Evolutionary conservation across 768 basidiomycete species (phyloP).

Genomic region (Russula abietina): DNA sequence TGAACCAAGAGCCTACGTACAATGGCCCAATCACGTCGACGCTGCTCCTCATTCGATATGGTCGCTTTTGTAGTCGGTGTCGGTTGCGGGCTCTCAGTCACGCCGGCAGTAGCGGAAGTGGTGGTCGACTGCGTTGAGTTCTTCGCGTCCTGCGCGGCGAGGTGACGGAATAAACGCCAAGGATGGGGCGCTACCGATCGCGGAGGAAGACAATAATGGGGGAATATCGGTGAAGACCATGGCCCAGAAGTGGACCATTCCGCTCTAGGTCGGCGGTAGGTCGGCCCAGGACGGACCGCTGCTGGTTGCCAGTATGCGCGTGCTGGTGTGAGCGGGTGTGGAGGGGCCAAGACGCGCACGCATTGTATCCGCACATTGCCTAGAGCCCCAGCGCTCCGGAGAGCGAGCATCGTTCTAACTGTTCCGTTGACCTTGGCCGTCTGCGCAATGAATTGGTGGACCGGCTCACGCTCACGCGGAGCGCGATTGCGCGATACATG

Average conservation of each 20-base stretch:
- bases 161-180: neutral
- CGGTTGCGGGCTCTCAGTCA: neutral
- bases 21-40: slow-evolving; percentile 81
- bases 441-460: neutral
- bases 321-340: neutral
- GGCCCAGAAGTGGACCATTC: neutral
- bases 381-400: neutral
- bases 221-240: neutral
- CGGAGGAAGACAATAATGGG: no score
- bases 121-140: neutral
- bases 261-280: neutral
- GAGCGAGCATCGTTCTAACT: slow-evolving; percentile 4
- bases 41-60: slow-evolving; percentile 40
- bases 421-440: neutral
- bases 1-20: slow-evolving; percentile 76
- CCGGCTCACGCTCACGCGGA: neutral
- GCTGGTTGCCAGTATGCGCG: neutral
- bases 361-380: neutral
- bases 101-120: neutral
- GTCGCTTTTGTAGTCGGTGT: neutral
- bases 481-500: neutral
- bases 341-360: neutral
- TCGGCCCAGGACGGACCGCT: slow-evolving; percentile 8
- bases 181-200: neutral
- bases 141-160: slow-evolving; percentile 9